Percentiles rank a stretch among this genome's conserved stretches.
These are phyloP conservation scores for Amaranthus tricolor DNA, from an alignment of 179 eudicot genomes.

Conservation along the genomic window DNA sequence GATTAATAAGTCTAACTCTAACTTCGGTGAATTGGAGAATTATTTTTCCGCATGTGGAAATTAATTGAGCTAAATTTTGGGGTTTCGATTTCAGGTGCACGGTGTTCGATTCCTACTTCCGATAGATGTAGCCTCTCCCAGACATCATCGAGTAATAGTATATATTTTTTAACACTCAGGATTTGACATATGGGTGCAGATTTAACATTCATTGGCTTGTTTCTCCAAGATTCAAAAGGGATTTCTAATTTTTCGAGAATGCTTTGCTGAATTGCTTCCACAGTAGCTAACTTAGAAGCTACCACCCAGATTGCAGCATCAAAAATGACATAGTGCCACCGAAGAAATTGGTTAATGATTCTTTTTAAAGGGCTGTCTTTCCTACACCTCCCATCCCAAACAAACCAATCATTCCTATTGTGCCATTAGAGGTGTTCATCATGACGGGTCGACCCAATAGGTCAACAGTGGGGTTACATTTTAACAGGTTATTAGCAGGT, in stretches of 20 bases:
- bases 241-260: conserved; percentile 16
- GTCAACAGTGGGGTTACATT: no score
- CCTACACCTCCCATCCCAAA: conserved; percentile 29
- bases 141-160: conserved; percentile 28
- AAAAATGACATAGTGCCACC: background rate
- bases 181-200: conserved; percentile 11
- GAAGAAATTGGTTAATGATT: conserved; percentile 20
- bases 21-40: no score
- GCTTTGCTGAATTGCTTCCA: conserved; percentile 21
- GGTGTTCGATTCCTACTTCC: no score
- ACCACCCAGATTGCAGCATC: conserved; percentile 30
- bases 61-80: no score
- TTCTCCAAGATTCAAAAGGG: background rate
- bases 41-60: no score
- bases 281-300: conserved; percentile 26
- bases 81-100: no score
- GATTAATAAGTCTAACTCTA: no score
- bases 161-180: conserved; percentile 23
- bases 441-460: no score
- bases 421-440: no score
- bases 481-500: no score
- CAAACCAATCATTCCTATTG: conserved; percentile 26
- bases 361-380: conserved; percentile 29
- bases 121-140: conserved; percentile 27
- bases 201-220: conserved; percentile 18